Evolutionary conservation across 2,329 filamentous ascomycete genomes (phyloP), one percentile per base, ranked within the genome.

Genomic region (Venturia pyrina): DNA sequence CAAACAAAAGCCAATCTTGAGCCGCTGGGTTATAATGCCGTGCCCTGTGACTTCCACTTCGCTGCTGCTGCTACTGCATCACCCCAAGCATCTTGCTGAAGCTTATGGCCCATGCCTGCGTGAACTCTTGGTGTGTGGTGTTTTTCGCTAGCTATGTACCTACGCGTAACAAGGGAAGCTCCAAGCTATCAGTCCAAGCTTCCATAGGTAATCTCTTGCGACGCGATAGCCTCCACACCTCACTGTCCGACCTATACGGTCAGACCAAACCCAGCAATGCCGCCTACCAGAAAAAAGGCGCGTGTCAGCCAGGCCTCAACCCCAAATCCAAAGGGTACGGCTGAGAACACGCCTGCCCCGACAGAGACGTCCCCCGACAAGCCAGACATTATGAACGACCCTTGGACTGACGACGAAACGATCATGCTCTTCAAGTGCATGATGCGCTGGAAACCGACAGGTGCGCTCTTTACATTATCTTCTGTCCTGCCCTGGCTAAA

Each of bases 361-460:
- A 32, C 76, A 19, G 75, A 76, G 40, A 72, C 75, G 2, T 75
- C 82, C 10, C 86, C 71, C 84, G 86, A 66, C 85, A 88, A 76
- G 78, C 80, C 32, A 50, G 48, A 65, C 37, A 11, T 41, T 1
- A 17, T 60, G 62, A 84, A 86, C 66, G 90, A 93, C 69, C 85
- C 88, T 34, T 99, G 95, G 95, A 97, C 92, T 4, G 93, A 96
- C 72, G 93, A 97, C 73, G 95, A 99, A 76, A 89, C 96, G 70
- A 92, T 91, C 0, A 93, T 91, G 50, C 82, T 99, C 0, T 91
- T 96, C 79, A 97, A 97, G 75, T 91, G 88, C 64, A 89, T 98
- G 70, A 93, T 98, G 69, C 85, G 88, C 73, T 96, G 90, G 89
- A 99, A 99, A 75, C 95, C 95, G n/a, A 93, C 93, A 50, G 93